Percentiles rank a stretch among this genome's conserved stretches.
phyloP scores from a whole-genome alignment of 1,284 basidiomycete species.

The Sporisorium sorghi region DNA sequence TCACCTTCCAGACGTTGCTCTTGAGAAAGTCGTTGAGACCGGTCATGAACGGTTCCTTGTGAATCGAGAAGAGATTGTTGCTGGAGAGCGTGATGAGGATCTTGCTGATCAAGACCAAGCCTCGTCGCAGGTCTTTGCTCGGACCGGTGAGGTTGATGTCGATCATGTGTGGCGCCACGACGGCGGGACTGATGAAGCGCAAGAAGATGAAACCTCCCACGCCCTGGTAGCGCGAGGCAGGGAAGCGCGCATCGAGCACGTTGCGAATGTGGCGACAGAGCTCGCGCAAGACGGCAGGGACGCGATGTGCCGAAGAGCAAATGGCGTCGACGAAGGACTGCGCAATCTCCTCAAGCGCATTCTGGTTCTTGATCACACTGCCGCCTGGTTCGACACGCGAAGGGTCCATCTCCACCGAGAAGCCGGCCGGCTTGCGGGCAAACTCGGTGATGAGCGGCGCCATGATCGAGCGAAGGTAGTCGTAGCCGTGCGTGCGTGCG shows the following conservation, averaged over 20 bases:
- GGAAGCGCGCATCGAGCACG: slow-evolving; percentile 61
- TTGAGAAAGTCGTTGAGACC: slow-evolving; percentile 64
- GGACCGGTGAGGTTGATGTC: slow-evolving; percentile 63
- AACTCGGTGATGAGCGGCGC: slow-evolving; percentile 63
- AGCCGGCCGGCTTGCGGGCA: slow-evolving; percentile 57
- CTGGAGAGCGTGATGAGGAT: slow-evolving; percentile 64
- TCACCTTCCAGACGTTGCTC: slow-evolving; percentile 63
- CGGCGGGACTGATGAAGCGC: slow-evolving; percentile 64
- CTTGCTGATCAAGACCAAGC: slow-evolving; percentile 63
- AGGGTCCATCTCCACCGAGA: slow-evolving; percentile 65
- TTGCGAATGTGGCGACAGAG: slow-evolving; percentile 64
- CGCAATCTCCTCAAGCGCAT: slow-evolving; percentile 60
- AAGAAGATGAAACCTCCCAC: slow-evolving; percentile 66
- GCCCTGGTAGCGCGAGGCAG: slow-evolving; percentile 63
- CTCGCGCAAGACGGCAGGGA: slow-evolving; percentile 64
- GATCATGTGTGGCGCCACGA: slow-evolving; percentile 65
- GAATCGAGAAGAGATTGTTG: slow-evolving; percentile 62
- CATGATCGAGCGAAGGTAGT: slow-evolving; percentile 64
- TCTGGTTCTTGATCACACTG: slow-evolving; percentile 57
- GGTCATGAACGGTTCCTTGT: slow-evolving; percentile 66
- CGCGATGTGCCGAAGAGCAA: slow-evolving; percentile 62
- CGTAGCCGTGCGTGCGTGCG: slow-evolving; percentile 64
- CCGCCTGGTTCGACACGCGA: slow-evolving; percentile 54
- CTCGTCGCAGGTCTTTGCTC: slow-evolving; percentile 57
- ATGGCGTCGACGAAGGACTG: slow-evolving; percentile 65